Evolutionary conservation across 2,329 filamentous ascomycete species (phyloP), one percentile per base, ranked within the genome.

Genomic region (Colletotrichum sp.): DNA sequence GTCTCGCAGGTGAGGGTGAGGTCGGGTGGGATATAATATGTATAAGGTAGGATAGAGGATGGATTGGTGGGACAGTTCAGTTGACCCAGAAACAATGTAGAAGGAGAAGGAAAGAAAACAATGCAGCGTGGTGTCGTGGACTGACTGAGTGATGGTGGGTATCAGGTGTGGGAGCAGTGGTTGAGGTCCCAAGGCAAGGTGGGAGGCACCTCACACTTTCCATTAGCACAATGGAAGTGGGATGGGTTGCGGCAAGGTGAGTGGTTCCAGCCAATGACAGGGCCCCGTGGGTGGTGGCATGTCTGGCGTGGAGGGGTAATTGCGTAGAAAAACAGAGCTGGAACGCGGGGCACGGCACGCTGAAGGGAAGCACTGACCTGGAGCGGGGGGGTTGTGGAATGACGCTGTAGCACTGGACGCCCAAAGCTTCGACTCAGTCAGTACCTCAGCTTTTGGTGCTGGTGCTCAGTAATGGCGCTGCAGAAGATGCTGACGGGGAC

Each of bases 231-330:
- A 10, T 26, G 32, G 28, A 62, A 62, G 67, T 71, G 63, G 59
- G 68, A 71, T 62, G 28, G 49, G 39, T 64, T 64, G 44, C 60
- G 34, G 68, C 68, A 39, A 62, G 34, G 60, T 66, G 36, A 75
- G 24, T 1, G 32, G n/a, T 28, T 39, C 34, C 69, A 72, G 62
- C 72, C 72, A 75, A 75, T 75, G 30, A 59, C 39, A 39, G 62
- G 16, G 69, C 9, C 59, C n/a, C 24, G 49, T 57, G 26, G 32
- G 72, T 44, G 70, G 64, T 65, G 70, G 69, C 69, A 68, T 72
- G 73, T 76, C 73, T 76, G 73, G 73, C 74, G 44, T 76, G 74
- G 74, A 65, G 74, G 74, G 74, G 74, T 69, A 73, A 69, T 69
- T 64, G 74, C 63, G 73, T 59, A 60, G 49, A 66, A 62, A 52